A percentile compares a stretch with the other conserved stretches of the same genome.
Conservation (phyloP, 2,329 filamentous ascomycete species). For the Chaetomium globosum region DNA sequence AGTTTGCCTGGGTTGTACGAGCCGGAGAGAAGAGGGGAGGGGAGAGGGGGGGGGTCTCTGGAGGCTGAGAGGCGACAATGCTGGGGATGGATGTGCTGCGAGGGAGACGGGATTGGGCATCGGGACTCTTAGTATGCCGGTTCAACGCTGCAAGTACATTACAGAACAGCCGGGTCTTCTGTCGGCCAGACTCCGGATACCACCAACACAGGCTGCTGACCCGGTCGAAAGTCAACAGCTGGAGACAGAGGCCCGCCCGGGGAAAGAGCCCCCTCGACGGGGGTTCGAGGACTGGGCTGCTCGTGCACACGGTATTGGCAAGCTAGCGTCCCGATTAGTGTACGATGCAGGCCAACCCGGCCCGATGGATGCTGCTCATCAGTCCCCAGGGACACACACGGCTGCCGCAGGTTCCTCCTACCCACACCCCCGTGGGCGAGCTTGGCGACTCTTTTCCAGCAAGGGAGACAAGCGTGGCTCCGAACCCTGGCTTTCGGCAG, state of each 20-base stretch:
- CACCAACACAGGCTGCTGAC: conserved; percentile 27
- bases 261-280: conserved; percentile 9
- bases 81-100: conserved; percentile 20
- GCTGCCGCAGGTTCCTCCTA: conserved; percentile 23
- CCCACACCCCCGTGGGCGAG: conserved; percentile 13
- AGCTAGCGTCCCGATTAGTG: conserved; percentile 26
- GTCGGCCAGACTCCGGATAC: conserved; percentile 34
- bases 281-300: conserved; percentile 8
- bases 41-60: conserved; percentile 11
- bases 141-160: conserved; percentile 25
- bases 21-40: not conserved
- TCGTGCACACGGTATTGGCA: conserved; percentile 23
- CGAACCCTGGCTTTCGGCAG: conserved; percentile 36
- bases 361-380: conserved; percentile 31
- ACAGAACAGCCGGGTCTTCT: conserved; percentile 32
- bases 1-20: conserved; percentile 22
- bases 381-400: conserved; percentile 31
- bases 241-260: conserved; percentile 13
- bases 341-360: conserved; percentile 29
- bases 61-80: conserved; percentile 25
- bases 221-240: conserved; percentile 22
- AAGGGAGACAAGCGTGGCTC: conserved; percentile 25
- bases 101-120: conserved; percentile 29
- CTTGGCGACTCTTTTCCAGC: conserved; percentile 12
- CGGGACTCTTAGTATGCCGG: conserved; percentile 21